phyloP scores from a whole-genome alignment of 495 filamentous ascomycete species.

The Rhypophila decipiens region DNA sequence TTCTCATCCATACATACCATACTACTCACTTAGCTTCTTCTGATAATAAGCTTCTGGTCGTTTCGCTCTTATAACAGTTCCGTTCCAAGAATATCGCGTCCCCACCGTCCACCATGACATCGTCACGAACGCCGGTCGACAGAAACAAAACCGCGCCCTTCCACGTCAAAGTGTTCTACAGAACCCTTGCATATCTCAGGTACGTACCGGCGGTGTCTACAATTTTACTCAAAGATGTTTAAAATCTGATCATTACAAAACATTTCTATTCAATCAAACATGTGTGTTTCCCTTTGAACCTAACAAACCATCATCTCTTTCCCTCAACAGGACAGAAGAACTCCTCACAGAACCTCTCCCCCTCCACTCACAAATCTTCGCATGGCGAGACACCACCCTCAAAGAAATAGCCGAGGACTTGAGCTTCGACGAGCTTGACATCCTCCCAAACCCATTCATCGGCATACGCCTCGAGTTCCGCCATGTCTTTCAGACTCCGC shows the following conservation, averaged over 20 bases:
- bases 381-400: slow-evolving; percentile 79
- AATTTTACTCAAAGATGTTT: too few species aligned
- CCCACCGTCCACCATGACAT: background rate
- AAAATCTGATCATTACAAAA: too few species aligned
- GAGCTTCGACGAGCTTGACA: slow-evolving; percentile 18
- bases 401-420: slow-evolving; percentile 70
- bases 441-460: slow-evolving; percentile 68
- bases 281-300: too few species aligned
- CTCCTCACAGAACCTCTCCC: slow-evolving; percentile 53
- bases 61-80: too few species aligned
- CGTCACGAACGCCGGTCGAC: background rate
- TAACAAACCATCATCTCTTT: too few species aligned
- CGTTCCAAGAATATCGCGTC: too few species aligned
- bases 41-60: too few species aligned
- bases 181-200: slow-evolving; percentile 65
- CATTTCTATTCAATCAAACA: slow-evolving; percentile 5
- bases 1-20: background rate
- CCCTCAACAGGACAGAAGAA: slow-evolving; percentile 53
- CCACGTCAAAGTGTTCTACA: slow-evolving; percentile 85
- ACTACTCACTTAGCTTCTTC: background rate
- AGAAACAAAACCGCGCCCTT: slow-evolving; percentile 57
- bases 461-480: slow-evolving; percentile 83
- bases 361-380: slow-evolving; percentile 74
- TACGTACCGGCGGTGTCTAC: too few species aligned
- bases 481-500: too few species aligned